Evolutionary conservation across 164 flowering plant species (phyloP).

Genomic region (Annona squamosa): DNA sequence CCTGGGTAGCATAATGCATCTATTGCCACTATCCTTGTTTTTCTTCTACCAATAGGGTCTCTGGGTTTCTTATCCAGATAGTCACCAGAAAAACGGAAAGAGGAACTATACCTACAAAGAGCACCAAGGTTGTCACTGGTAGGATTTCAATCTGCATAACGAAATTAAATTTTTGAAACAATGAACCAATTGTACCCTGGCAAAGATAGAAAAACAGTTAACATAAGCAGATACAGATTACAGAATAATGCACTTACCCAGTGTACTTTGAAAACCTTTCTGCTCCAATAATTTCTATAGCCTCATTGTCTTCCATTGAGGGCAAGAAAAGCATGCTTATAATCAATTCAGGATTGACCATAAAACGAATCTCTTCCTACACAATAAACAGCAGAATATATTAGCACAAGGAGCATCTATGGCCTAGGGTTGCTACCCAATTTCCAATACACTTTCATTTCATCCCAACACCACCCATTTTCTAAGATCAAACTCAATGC

Average conservation of each 20-base stretch:
- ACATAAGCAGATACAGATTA: too few relatives aligned
- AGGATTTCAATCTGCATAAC: background rate
- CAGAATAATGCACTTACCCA: conserved; percentile 36
- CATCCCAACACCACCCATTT: too few relatives aligned
- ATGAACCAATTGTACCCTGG: too few relatives aligned
- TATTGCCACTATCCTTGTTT: conserved; percentile 72
- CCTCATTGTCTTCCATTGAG: conserved; percentile 78
- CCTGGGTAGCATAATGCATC: conserved; percentile 73
- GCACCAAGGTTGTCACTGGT: conserved; percentile 5
- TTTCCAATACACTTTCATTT: too few relatives aligned
- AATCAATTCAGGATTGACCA: conserved; percentile 92
- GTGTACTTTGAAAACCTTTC: conserved; percentile 79
- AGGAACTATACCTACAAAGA: conserved; percentile 59
- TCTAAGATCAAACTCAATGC: too few relatives aligned
- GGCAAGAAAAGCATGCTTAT: conserved; percentile 88
- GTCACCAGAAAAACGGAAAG: conserved; percentile 70
- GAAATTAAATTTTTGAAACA: background rate
- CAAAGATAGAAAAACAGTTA: too few relatives aligned
- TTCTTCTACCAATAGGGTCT: conserved; percentile 60
- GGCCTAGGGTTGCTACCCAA: too few relatives aligned
- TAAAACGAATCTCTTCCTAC: conserved; percentile 96
- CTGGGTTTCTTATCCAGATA: conserved; percentile 41
- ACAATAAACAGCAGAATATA: conserved; percentile 7
- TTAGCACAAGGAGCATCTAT: background rate
- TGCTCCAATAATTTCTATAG: conserved; percentile 84